A percentile compares a stretch with the other conserved stretches of the same genome.
Evolutionary conservation across 148 eudicot species (phyloP).

Genomic region (Drosera capensis): DNA sequence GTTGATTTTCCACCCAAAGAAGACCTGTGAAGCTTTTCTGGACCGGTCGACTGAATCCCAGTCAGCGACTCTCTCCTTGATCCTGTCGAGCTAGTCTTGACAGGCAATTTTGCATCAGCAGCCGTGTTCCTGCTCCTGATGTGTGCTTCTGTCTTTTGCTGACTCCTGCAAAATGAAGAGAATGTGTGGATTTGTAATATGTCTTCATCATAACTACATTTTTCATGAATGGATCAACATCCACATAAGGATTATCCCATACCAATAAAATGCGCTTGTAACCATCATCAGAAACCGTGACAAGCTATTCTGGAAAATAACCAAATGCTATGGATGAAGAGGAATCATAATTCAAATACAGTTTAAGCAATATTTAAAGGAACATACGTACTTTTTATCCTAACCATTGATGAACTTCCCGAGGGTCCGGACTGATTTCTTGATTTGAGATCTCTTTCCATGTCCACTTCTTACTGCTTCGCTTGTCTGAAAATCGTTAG

Average conservation of each 20-base stretch:
- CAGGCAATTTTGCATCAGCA: conserved; percentile 29
- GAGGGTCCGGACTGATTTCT: conserved; percentile 62
- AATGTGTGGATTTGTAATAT: not conserved
- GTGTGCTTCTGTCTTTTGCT: conserved; percentile 32
- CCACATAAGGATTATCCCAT: too few species aligned
- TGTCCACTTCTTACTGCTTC: conserved; percentile 17
- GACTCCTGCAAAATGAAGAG: conserved; percentile 27
- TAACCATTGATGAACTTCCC: conserved; percentile 82
- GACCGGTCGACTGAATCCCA: conserved; percentile 34
- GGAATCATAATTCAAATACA: not conserved
- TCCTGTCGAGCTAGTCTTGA: conserved; percentile 21
- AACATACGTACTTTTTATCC: conserved; percentile 47
- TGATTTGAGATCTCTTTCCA: conserved; percentile 65
- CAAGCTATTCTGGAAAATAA: not conserved
- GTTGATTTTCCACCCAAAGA: conserved; percentile 58
- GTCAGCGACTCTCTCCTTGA: conserved; percentile 66
- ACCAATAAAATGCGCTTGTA: too few species aligned
- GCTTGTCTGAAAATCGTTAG: conserved; percentile 22
- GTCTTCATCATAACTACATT: too few species aligned
- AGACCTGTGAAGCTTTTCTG: conserved; percentile 26
- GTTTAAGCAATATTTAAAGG: not conserved
- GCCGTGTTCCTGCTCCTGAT: conserved; percentile 8
- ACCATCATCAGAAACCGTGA: not conserved
- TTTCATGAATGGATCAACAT: not conserved
- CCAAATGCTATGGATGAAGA: not conserved